A percentile compares a stretch with the other conserved stretches of the same genome.
Evolutionary conservation across 306 rosid genomes (phyloP).

Genomic region (Fragaria vesca): DNA sequence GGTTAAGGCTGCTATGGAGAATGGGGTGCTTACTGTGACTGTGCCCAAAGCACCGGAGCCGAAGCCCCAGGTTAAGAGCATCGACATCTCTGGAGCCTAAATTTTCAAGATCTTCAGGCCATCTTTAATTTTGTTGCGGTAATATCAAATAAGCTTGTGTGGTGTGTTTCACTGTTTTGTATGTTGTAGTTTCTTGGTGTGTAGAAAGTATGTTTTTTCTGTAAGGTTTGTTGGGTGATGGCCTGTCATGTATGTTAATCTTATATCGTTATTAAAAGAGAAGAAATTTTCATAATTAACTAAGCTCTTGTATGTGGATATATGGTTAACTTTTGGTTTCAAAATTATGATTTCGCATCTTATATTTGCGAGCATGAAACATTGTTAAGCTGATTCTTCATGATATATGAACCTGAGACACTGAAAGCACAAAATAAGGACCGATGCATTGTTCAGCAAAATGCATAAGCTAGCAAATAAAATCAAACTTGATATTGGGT

Average conservation of each 20-base stretch:
- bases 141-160: background rate
- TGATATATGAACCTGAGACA: no score
- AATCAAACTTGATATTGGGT: no score
- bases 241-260: background rate
- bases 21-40: conserved; percentile 31
- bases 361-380: no score
- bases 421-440: no score
- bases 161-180: background rate
- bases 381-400: no score
- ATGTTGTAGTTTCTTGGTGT: background rate
- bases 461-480: no score
- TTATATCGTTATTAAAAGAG: background rate
- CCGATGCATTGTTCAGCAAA: no score
- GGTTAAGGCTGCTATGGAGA: conserved; percentile 30
- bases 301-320: no score
- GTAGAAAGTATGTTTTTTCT: background rate
- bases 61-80: conserved; percentile 26
- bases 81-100: conserved; percentile 32
- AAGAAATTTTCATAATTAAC: background rate
- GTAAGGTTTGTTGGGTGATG: background rate
- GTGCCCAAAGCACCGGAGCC: conserved; percentile 32
- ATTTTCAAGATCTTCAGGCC: background rate
- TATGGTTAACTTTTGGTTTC: background rate
- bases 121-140: background rate
- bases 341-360: no score